phyloP scores from a whole-genome alignment of 2,329 filamentous ascomycete species.

The Trichoderma sp. region DNA sequence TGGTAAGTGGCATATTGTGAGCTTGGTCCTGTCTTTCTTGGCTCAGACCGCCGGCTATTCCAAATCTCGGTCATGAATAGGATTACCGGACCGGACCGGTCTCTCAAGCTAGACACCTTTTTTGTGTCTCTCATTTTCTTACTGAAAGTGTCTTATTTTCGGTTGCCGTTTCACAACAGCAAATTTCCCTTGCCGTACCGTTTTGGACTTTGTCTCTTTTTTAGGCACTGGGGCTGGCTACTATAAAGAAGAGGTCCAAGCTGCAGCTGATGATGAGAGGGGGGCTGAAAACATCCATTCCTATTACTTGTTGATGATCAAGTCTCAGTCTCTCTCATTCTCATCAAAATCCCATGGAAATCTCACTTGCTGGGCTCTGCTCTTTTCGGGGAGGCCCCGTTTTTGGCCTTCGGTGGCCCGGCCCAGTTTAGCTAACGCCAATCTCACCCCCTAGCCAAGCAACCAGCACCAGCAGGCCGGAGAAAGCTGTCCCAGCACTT shows the following conservation, averaged over 20 bases:
- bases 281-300: background rate
- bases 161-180: background rate
- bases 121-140: background rate
- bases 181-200: background rate
- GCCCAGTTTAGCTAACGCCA: background rate
- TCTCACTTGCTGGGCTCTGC: background rate
- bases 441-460: background rate
- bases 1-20: background rate
- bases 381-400: background rate
- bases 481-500: background rate
- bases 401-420: background rate
- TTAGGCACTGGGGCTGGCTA: background rate
- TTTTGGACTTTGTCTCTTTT: background rate
- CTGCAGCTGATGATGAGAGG: background rate
- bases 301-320: background rate
- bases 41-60: constrained; percentile 1
- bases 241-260: background rate
- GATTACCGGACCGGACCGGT: background rate
- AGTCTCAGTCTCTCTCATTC: background rate
- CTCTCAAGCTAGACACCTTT: background rate
- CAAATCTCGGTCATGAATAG: background rate
- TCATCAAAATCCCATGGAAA: background rate
- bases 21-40: background rate
- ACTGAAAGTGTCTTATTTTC: background rate
- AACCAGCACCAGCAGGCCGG: background rate